Percentiles rank a stretch among this genome's conserved stretches.
Evolutionary conservation across 164 flowering plant species (phyloP).

Genomic region (Amborella trichopoda): DNA sequence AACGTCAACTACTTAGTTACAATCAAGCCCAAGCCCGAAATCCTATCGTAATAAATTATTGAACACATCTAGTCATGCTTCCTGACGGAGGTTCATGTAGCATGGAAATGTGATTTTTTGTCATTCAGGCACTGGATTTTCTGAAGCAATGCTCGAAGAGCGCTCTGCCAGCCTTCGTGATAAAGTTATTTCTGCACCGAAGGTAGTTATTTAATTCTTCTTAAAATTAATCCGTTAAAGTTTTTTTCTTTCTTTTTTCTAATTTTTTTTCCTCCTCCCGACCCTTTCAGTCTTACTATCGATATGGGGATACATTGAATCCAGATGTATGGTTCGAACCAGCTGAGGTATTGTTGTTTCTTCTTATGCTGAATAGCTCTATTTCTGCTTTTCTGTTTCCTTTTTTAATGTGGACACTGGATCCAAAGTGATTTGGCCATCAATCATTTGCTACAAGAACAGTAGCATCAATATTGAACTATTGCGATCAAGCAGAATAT

Average conservation of each 20-base stretch:
- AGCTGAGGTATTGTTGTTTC: slow-evolving; percentile 70
- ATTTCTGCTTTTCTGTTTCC: no score
- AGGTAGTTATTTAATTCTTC: slow-evolving; percentile 27
- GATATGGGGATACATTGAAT: slow-evolving; percentile 47
- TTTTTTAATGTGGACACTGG: no score
- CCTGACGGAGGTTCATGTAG: background rate
- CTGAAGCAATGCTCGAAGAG: slow-evolving; percentile 81
- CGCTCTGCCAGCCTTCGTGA: slow-evolving; percentile 75
- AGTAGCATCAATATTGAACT: no score
- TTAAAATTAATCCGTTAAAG: background rate
- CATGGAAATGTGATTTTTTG: background rate
- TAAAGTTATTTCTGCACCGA: slow-evolving; percentile 66
- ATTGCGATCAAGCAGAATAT: no score
- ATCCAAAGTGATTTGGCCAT: no score
- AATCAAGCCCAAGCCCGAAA: no score
- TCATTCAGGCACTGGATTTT: slow-evolving; percentile 82
- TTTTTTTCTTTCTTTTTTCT: slow-evolving; percentile 2
- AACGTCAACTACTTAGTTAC: no score
- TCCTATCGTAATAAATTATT: no score
- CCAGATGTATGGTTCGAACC: slow-evolving; percentile 99
- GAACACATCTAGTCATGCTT: background rate
- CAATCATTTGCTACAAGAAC: no score
- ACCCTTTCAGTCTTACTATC: slow-evolving; percentile 62
- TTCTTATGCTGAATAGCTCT: no score
- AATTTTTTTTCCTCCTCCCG: slow-evolving; percentile 3